Evolutionary conservation across 2,329 filamentous ascomycete species (phyloP).

Genomic region (Harringtonia lauricola): DNA sequence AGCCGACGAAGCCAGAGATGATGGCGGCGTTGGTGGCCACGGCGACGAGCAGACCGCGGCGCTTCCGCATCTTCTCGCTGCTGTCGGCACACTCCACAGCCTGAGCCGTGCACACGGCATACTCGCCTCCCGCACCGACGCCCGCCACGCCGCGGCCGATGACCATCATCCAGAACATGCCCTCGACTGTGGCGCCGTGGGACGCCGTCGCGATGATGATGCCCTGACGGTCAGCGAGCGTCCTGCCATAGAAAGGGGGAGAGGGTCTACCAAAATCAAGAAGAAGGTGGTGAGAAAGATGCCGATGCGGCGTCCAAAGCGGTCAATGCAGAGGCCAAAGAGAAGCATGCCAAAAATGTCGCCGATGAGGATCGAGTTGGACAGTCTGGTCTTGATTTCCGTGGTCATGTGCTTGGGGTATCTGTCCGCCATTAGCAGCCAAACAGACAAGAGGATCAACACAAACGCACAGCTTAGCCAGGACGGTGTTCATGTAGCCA

Average conservation of each 20-base stretch:
- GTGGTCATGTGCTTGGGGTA: constrained; percentile 29
- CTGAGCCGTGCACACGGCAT: constrained; percentile 18
- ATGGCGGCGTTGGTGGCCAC: constrained; percentile 32
- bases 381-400: constrained; percentile 35
- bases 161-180: constrained; percentile 40
- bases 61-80: constrained; percentile 14
- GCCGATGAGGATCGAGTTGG: constrained; percentile 42
- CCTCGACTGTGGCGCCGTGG: constrained; percentile 22
- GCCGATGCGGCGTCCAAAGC: constrained; percentile 34
- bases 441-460: constrained; percentile 30
- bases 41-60: constrained; percentile 19
- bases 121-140: constrained; percentile 27
- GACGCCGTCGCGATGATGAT: constrained; percentile 33
- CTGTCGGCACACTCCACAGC: constrained; percentile 19
- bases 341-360: constrained; percentile 43
- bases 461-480: constrained; percentile 23
- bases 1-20: constrained; percentile 19
- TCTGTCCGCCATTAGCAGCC: constrained; percentile 17
- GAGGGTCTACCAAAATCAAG: constrained; percentile 20
- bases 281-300: constrained; percentile 33
- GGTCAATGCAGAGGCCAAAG: constrained; percentile 38
- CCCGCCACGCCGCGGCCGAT: constrained; percentile 22
- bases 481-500: constrained; percentile 19
- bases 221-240: constrained; percentile 15
- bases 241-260: too few relatives aligned